Base-by-base conservation (phyloP, 345 rosid genomes). In the Salix exigua region DNA sequence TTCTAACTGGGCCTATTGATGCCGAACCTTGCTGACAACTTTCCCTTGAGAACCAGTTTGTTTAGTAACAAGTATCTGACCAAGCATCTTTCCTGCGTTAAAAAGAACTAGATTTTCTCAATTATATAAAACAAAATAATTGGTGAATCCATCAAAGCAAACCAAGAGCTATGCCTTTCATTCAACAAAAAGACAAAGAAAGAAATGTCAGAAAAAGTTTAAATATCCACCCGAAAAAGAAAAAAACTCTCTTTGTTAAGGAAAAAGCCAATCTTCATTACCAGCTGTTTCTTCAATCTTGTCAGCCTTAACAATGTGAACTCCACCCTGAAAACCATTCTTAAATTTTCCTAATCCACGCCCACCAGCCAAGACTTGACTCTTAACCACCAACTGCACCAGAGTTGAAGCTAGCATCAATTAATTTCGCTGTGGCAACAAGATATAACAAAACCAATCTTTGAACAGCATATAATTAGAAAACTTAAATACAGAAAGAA, bases 341-440 rank as follows among this genome's bases (percentile, higher is more conserved):
- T 87, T 91, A 80, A 96, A 96, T 21, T 92, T 92, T 68, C 98
- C 99, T 72, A 96, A 84, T 65, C 98, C 99, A 86, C 99, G 88
- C 26, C 99, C 99, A 77, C 98, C 99, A 63, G 99, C 99, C 89
- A 96, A 85, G 85, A 96, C 87, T 86, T 94, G 99, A 78, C 99
- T 96, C 86, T 96, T 96, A 80, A 94, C 97, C 48, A 92, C 99
- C 83, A 96, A 63, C 99, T 96, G 86, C 83, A 84, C 70, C 81
- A 79, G 4, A 75, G 55, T 37, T 73, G 71, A 71, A 64, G 44
- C 14, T 70, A 68, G 42, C 48, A 69, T 51, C 75, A 50, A 42
- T 68, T 51, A 26, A 21, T 68, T 50, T 19, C 28, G 48, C 37
- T 10, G n/a, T 7, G 48, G 12, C 37, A 19, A 44, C 13, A 55